Percentiles rank a stretch among this genome's conserved stretches.
phyloP scores from a whole-genome alignment of 1,139 yeast species.

The Blastobotrys arbuscula region DNA sequence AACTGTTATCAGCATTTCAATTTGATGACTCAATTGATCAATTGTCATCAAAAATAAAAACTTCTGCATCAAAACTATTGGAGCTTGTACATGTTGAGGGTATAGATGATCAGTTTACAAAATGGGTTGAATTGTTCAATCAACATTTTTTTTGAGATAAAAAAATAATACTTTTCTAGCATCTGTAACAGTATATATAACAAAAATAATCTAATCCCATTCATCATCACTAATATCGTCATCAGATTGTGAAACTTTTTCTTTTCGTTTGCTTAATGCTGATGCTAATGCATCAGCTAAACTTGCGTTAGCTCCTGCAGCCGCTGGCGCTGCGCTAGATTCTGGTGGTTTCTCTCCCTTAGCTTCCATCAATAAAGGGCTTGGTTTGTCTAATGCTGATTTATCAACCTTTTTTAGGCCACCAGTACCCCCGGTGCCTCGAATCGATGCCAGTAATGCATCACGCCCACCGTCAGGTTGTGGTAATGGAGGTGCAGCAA shows the following conservation, averaged over 20 bases:
- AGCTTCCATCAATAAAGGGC: slow-evolving; percentile 64
- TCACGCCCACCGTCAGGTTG: slow-evolving; percentile 60
- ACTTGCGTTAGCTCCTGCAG: slow-evolving; percentile 46
- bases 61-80: neutral
- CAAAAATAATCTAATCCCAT: slow-evolving; percentile 39
- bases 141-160: slow-evolving; percentile 13
- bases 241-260: slow-evolving; percentile 76
- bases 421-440: slow-evolving; percentile 72
- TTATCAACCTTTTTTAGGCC: slow-evolving; percentile 73
- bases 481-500: slow-evolving; percentile 37
- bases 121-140: slow-evolving; percentile 15
- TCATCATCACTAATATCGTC: slow-evolving; percentile 78
- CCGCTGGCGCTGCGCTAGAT: slow-evolving; percentile 34
- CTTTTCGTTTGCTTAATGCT: slow-evolving; percentile 76
- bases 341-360: slow-evolving; percentile 48
- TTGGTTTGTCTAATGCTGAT: slow-evolving; percentile 73
- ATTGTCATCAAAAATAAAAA: slow-evolving; percentile 1
- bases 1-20: slow-evolving; percentile 14
- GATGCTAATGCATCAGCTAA: slow-evolving; percentile 86
- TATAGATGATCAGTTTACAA: slow-evolving; percentile 15
- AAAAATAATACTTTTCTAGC: neutral
- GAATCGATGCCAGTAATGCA: slow-evolving; percentile 80
- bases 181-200: neutral
- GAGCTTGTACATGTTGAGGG: slow-evolving; percentile 11
- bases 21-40: slow-evolving; percentile 2